A percentile compares a stretch with the other conserved stretches of the same genome.
These are phyloP conservation scores for Inga oerstediana DNA, from an alignment of 306 rosid genomes.

Conservation along the genomic window DNA sequence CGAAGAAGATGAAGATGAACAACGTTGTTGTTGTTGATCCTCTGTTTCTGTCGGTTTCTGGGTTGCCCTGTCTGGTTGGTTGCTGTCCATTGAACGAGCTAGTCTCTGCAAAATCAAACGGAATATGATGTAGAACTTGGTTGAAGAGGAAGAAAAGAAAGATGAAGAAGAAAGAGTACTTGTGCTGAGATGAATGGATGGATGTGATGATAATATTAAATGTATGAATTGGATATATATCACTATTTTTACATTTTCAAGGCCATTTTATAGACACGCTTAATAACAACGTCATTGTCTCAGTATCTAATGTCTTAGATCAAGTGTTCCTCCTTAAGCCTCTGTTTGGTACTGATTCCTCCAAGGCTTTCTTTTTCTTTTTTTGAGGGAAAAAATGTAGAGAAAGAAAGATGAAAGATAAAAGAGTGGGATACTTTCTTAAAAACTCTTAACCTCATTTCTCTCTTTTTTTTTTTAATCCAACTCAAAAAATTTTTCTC, in stretches of 20 bases:
- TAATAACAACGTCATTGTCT: conserved; percentile 13
- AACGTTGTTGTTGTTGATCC: conserved; percentile 22
- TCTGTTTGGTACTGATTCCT: not conserved
- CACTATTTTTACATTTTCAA: conserved; percentile 70
- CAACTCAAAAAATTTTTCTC: no score
- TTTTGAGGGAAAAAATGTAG: no score
- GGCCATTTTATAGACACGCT: conserved; percentile 70
- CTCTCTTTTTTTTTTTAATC: no score
- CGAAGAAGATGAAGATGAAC: conserved; percentile 11
- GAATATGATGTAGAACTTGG: conserved; percentile 24
- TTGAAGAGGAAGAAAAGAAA: conserved; percentile 23
- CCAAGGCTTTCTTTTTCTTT: not conserved
- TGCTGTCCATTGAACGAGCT: conserved; percentile 24
- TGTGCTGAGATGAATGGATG: no score
- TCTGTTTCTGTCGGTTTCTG: conserved; percentile 1
- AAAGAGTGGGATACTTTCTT: no score
- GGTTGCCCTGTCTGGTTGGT: conserved; percentile 10
- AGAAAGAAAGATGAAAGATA: no score
- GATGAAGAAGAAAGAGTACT: conserved; percentile 1
- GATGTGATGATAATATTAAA: conserved; percentile 36
- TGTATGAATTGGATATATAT: conserved; percentile 34
- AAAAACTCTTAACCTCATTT: no score
- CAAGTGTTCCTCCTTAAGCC: not conserved
- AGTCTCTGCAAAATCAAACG: conserved; percentile 34
- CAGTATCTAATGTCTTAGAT: not conserved